These are phyloP conservation scores for Thalassiosira allenii DNA, from an alignment of 352 stramenopile genomes.

Conservation along the genomic window DNA sequence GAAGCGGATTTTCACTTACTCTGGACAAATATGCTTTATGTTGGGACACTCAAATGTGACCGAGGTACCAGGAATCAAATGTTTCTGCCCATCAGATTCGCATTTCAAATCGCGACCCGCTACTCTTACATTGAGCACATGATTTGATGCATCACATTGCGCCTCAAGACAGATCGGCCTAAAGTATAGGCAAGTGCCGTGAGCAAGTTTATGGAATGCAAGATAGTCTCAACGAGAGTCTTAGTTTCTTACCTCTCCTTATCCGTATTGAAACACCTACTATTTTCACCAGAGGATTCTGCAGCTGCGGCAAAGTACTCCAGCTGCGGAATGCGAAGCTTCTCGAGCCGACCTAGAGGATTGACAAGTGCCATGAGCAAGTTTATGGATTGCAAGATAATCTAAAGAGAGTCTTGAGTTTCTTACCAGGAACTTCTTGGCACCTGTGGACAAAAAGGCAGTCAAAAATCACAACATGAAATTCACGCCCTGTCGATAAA, in stretches of 20 bases:
- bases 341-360: constrained; percentile 10
- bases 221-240: not conserved
- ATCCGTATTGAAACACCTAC: constrained; percentile 37
- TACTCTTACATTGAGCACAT: constrained; percentile 31
- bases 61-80: constrained; percentile 29
- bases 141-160: constrained; percentile 24
- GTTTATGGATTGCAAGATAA: not conserved
- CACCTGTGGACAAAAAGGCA: constrained; percentile 5
- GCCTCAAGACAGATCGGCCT: constrained; percentile 24
- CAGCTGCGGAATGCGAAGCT: constrained; percentile 23
- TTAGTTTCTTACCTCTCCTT: constrained; percentile 2
- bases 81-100: constrained; percentile 31
- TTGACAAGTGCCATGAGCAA: not conserved
- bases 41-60: constrained; percentile 31
- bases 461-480: not conserved
- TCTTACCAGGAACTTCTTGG: constrained; percentile 27
- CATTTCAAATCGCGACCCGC: constrained; percentile 21
- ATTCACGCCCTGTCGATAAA: not conserved
- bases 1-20: constrained; percentile 27
- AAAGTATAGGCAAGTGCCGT: not conserved
- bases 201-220: not conserved
- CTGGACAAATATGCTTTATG: constrained; percentile 17
- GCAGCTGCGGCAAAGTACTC: constrained; percentile 33
- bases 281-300: constrained; percentile 19
- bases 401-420: not conserved